Conservation (phyloP, 2,329 filamentous ascomycete genomes). For the Cercospora citrullina region DNA sequence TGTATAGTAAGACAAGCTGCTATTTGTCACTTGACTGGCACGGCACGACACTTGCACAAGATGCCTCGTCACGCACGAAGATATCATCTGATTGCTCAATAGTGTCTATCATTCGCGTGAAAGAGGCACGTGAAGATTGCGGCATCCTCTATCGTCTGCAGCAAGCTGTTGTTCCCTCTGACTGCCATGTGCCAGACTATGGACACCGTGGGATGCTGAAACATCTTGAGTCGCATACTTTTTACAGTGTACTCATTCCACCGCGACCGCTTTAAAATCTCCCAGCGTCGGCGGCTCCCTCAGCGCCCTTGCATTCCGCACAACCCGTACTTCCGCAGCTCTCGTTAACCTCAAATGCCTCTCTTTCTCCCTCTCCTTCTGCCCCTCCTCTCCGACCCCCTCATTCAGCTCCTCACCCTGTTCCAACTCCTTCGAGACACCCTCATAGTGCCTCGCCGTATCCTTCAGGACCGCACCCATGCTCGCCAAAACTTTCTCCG, state of each 20-base stretch:
- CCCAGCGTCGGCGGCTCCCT: slow-evolving; percentile 66
- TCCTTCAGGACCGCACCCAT: slow-evolving; percentile 83
- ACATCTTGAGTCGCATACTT: neutral
- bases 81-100: neutral
- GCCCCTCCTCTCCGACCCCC: slow-evolving; percentile 44
- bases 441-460: slow-evolving; percentile 66
- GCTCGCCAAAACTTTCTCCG: slow-evolving; percentile 82
- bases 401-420: slow-evolving; percentile 48
- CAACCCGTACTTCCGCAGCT: slow-evolving; percentile 83
- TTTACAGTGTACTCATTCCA: slow-evolving; percentile 23
- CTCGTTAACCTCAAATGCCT: slow-evolving; percentile 71
- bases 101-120: neutral
- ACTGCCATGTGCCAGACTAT: neutral
- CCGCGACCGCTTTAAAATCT: slow-evolving; percentile 56
- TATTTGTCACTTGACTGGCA: neutral
- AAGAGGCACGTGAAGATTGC: neutral
- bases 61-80: neutral
- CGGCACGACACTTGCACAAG: neutral
- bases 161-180: neutral
- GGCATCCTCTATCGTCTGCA: neutral
- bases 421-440: slow-evolving; percentile 57
- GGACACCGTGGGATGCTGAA: neutral
- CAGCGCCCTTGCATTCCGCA: slow-evolving; percentile 71
- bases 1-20: neutral
- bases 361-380: slow-evolving; percentile 54